A percentile compares a stretch with the other conserved stretches of the same genome.
phyloP scores from a whole-genome alignment of 805 yeast species.

The Nadsonia fulvescens region DNA sequence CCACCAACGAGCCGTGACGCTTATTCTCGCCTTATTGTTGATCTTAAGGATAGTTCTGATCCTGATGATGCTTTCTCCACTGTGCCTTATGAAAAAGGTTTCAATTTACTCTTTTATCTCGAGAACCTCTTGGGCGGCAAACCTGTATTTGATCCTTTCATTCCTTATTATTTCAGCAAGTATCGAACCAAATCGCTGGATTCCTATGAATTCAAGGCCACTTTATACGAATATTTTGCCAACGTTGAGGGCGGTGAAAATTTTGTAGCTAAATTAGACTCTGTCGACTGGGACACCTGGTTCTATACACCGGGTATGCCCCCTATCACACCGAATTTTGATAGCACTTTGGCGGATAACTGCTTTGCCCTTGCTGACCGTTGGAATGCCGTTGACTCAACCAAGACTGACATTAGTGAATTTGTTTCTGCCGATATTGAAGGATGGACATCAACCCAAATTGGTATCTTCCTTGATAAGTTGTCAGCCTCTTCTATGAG shows the following conservation, averaged over 20 bases:
- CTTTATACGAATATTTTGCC: slow-evolving; percentile 45
- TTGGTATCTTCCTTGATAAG: slow-evolving; percentile 60
- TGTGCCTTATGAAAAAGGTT: slow-evolving; percentile 87
- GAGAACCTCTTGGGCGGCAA: slow-evolving; percentile 53
- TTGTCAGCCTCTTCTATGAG: slow-evolving; percentile 3
- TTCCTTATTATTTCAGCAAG: slow-evolving; percentile 55
- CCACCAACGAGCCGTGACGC: slow-evolving; percentile 6
- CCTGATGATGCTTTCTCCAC: slow-evolving; percentile 82
- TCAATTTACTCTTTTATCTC: slow-evolving; percentile 54
- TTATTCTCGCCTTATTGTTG: slow-evolving; percentile 49
- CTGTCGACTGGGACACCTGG: slow-evolving; percentile 79
- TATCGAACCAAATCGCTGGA: slow-evolving; percentile 59
- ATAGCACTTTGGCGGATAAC: slow-evolving; percentile 58
- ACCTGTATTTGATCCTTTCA: slow-evolving; percentile 55
- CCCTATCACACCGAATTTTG: slow-evolving; percentile 68
- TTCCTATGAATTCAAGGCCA: slow-evolving; percentile 62
- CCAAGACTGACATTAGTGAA: slow-evolving; percentile 9
- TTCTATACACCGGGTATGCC: slow-evolving; percentile 72
- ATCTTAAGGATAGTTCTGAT: slow-evolving; percentile 44
- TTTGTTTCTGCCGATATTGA: slow-evolving; percentile 35
- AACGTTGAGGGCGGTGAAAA: slow-evolving; percentile 11
- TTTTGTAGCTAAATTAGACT: slow-evolving; percentile 27
- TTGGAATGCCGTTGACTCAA: slow-evolving; percentile 28
- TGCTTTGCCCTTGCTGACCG: slow-evolving; percentile 45
- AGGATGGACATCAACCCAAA: slow-evolving; percentile 53